Conservation (phyloP, 352 stramenopile species). For the Pythium dissimile region DNA sequence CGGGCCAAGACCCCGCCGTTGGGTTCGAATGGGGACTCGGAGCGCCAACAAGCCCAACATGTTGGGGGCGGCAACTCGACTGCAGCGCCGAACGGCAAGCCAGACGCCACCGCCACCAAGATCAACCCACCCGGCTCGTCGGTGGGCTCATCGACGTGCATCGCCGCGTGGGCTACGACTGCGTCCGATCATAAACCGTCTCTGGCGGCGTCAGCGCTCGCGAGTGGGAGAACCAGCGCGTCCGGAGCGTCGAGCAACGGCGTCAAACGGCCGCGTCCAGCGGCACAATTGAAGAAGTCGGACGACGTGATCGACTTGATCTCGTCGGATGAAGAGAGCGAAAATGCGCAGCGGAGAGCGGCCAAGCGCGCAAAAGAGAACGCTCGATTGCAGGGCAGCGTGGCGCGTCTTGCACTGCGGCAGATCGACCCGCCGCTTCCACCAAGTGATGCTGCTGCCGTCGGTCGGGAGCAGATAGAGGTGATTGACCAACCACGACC, state of each 20-base stretch:
- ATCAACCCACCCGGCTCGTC: background rate
- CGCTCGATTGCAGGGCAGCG: background rate
- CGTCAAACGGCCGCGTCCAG: constrained; percentile 1
- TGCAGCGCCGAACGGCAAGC: too few species aligned
- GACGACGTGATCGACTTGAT: constrained; percentile 33
- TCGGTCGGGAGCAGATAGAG: background rate
- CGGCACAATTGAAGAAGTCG: constrained; percentile 4
- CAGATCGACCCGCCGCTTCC: background rate
- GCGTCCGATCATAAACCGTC: background rate
- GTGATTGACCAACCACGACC: too few species aligned
- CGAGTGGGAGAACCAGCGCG: too few species aligned
- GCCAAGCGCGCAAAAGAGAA: background rate
- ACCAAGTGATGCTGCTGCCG: background rate
- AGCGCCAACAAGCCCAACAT: too few species aligned
- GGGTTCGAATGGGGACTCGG: too few species aligned
- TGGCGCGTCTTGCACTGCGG: background rate
- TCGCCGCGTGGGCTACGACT: too few species aligned
- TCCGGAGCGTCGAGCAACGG: background rate
- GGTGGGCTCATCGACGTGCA: too few species aligned
- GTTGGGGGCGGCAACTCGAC: too few species aligned
- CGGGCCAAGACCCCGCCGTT: too few species aligned
- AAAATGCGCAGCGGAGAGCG: background rate
- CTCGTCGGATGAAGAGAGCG: constrained; percentile 30
- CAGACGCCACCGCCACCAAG: background rate
- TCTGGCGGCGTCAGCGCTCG: too few species aligned